phyloP scores from a whole-genome alignment of 2,329 filamentous ascomycete species.

The Whalleya microplaca region DNA sequence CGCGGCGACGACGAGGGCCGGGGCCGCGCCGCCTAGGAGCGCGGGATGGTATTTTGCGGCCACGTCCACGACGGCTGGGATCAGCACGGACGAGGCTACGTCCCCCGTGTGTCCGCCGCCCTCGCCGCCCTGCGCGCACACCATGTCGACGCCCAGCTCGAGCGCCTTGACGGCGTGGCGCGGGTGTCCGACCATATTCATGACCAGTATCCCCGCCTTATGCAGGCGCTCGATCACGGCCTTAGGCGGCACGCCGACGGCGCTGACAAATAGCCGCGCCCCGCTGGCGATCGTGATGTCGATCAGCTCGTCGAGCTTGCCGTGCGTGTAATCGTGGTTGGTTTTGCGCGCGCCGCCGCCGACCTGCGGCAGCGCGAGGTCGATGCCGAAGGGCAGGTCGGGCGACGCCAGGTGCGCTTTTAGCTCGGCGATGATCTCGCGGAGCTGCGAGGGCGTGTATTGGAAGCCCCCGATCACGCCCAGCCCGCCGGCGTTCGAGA shows the following conservation, averaged over 20 bases:
- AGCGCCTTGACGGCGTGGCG: slow-evolving; percentile 90
- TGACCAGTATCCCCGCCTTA: slow-evolving; percentile 77
- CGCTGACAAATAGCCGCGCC: slow-evolving; percentile 83
- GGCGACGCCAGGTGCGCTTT: slow-evolving; percentile 72
- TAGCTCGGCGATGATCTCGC: slow-evolving; percentile 81
- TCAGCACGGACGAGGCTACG: slow-evolving; percentile 81
- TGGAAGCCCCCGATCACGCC: slow-evolving; percentile 74
- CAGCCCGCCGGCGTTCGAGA: slow-evolving; percentile 86
- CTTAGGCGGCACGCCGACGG: slow-evolving; percentile 83
- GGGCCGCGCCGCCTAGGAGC: slow-evolving; percentile 64
- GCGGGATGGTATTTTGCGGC: slow-evolving; percentile 72
- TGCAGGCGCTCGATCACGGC: slow-evolving; percentile 77
- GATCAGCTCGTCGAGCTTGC: slow-evolving; percentile 84
- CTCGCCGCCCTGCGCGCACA: slow-evolving; percentile 92
- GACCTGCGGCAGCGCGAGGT: slow-evolving; percentile 88
- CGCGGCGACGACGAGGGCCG: slow-evolving; percentile 83
- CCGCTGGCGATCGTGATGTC: slow-evolving; percentile 83
- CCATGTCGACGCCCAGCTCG: slow-evolving; percentile 82
- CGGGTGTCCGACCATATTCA: slow-evolving; percentile 97
- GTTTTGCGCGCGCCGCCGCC: slow-evolving; percentile 84
- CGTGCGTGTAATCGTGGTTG: slow-evolving; percentile 94
- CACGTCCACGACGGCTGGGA: slow-evolving; percentile 86
- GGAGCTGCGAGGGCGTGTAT: slow-evolving; percentile 75
- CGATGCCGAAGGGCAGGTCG: slow-evolving; percentile 83
- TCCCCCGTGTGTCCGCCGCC: slow-evolving; percentile 93